Percentiles rank a stretch among this genome's conserved stretches.
These are phyloP conservation scores for Cyamopsis tetragonoloba DNA, from an alignment of 306 rosid species.

Conservation along the genomic window DNA sequence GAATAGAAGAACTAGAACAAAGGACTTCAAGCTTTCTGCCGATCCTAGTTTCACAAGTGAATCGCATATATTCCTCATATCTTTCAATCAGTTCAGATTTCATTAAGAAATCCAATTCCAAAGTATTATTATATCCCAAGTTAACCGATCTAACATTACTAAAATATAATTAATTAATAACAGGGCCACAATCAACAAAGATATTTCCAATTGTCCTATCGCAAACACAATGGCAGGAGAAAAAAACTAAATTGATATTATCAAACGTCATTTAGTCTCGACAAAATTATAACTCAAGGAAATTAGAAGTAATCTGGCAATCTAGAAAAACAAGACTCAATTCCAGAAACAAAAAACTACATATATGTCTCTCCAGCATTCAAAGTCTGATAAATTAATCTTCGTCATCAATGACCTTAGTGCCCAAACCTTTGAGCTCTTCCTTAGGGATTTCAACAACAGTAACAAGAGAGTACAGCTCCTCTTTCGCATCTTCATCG, in stretches of 20 bases:
- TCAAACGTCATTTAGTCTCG: background rate
- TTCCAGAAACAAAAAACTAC: conserved; percentile 10
- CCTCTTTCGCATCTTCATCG: conserved; percentile 98
- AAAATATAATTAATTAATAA: background rate
- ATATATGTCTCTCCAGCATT: conserved; percentile 5
- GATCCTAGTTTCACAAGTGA: too few species aligned
- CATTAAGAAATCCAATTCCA: too few species aligned
- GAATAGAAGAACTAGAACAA: too few species aligned
- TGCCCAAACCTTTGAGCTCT: conserved; percentile 78
- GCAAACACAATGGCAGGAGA: background rate
- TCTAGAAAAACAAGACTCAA: conserved; percentile 10
- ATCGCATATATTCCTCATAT: too few species aligned
- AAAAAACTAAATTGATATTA: conserved; percentile 20
- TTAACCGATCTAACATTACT: too few species aligned
- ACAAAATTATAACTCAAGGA: background rate
- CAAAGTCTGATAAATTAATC: conserved; percentile 47
- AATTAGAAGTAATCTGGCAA: conserved; percentile 7
- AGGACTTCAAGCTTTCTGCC: too few species aligned
- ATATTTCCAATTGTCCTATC: background rate
- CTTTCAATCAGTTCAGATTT: too few species aligned
- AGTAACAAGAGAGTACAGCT: conserved; percentile 82
- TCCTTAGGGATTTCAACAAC: conserved; percentile 84
- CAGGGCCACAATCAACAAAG: background rate
- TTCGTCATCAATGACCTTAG: conserved; percentile 87
- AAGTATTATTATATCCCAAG: too few species aligned